Evolutionary conservation across 352 stramenopile species (phyloP).

Genomic region (Blastocystis sp.): DNA sequence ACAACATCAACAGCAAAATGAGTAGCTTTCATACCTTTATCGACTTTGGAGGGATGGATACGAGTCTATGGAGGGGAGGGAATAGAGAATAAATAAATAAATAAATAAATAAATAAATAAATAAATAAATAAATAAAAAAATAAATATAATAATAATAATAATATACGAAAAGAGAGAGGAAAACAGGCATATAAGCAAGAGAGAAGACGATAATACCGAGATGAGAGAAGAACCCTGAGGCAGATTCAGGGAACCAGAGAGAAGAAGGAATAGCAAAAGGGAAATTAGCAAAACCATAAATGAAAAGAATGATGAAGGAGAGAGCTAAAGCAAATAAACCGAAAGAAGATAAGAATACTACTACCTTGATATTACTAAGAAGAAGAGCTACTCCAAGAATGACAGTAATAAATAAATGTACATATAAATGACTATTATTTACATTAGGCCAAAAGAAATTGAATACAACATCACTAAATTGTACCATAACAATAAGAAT

Average conservation of each 20-base stretch:
- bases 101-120: no score
- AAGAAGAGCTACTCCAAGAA: conserved; percentile 3
- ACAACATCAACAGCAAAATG: no score
- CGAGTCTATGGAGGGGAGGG: no score
- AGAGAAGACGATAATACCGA: conserved; percentile 23
- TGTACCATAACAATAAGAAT: conserved; percentile 33
- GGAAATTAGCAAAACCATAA: background rate
- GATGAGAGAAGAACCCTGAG: conserved; percentile 9
- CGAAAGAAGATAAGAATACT: conserved; percentile 21
- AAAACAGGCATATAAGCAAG: conserved; percentile 16
- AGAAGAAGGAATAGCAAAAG: background rate
- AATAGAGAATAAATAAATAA: no score
- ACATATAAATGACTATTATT: background rate
- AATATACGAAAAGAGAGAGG: conserved; percentile 24
- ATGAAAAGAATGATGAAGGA: conserved; percentile 27
- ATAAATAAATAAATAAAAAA: no score
- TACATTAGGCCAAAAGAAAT: no score
- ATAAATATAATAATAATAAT: no score
- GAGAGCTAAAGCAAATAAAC: conserved; percentile 5
- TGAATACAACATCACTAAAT: background rate
- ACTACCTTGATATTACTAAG: conserved; percentile 16
- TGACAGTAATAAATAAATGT: background rate
- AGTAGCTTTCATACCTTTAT: no score
- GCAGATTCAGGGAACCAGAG: background rate
- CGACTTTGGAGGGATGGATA: no score